Evolutionary conservation across 306 rosid species (phyloP).

Genomic region (Astragalus glycyphyllos): DNA sequence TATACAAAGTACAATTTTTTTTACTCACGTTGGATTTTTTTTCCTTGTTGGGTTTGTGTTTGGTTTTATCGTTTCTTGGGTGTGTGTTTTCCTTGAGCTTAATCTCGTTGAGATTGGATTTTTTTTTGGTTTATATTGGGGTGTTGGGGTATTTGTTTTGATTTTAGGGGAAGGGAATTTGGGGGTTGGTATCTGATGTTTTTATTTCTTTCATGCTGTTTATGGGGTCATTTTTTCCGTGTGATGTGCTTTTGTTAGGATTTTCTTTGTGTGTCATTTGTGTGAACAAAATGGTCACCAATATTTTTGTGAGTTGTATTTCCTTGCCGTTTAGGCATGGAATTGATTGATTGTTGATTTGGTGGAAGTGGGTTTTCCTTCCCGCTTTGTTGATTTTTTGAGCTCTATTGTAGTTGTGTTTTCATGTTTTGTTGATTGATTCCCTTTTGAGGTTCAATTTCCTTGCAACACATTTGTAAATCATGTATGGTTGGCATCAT

Average conservation of each 20-base stretch:
- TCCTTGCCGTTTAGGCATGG: not conserved
- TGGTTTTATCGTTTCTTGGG: not conserved
- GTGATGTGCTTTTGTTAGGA: not conserved
- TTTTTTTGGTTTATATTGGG: not conserved
- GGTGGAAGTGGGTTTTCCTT: not conserved
- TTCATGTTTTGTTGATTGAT: conserved; percentile 22
- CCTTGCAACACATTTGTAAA: not conserved
- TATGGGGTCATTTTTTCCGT: conserved; percentile 7
- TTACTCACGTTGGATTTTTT: too few species aligned
- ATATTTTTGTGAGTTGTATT: not conserved
- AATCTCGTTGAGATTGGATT: not conserved
- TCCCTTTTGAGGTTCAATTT: not conserved
- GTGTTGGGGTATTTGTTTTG: not conserved
- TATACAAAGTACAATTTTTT: not conserved
- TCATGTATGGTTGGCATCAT: not conserved
- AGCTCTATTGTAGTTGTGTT: not conserved
- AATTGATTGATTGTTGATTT: conserved; percentile 9
- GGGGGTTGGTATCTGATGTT: not conserved
- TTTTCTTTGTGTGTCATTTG: not conserved
- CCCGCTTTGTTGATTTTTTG: not conserved
- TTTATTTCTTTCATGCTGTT: not conserved
- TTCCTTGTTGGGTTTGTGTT: not conserved
- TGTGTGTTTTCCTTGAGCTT: not conserved
- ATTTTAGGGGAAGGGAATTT: not conserved
- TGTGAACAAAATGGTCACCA: not conserved